phyloP scores from a whole-genome alignment of 208 protist genomes.

The Trypanosoma theileri region DNA sequence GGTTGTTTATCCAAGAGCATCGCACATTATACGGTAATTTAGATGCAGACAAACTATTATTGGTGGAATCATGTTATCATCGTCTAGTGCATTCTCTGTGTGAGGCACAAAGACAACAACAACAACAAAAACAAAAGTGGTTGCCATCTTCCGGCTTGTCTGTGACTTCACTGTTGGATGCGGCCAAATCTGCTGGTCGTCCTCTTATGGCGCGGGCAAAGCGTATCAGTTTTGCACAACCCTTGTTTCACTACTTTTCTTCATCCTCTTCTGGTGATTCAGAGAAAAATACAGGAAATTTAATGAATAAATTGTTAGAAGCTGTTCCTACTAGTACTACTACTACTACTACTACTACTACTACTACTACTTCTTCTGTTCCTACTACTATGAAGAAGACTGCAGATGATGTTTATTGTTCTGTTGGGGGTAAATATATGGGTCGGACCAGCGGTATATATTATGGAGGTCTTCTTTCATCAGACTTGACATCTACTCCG shows the following conservation, averaged over 20 bases:
- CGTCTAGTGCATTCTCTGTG: slow-evolving; percentile 9
- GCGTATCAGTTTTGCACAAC: slow-evolving; percentile 23
- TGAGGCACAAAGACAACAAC: neutral
- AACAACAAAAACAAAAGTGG: neutral
- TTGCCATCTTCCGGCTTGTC: neutral
- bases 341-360: no score
- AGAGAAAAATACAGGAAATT: neutral
- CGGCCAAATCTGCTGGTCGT: neutral
- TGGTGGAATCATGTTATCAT: slow-evolving; percentile 6
- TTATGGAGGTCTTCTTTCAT: slow-evolving; percentile 43
- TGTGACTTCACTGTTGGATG: neutral
- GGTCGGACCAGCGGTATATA: slow-evolving; percentile 54
- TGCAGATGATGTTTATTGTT: slow-evolving; percentile 3
- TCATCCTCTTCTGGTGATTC: neutral
- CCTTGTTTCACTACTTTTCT: slow-evolving; percentile 14
- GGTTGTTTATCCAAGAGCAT: slow-evolving; percentile 8
- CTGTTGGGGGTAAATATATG: slow-evolving; percentile 35
- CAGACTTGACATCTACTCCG: neutral
- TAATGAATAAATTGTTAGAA: neutral
- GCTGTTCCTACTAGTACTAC: no score
- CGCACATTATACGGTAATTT: slow-evolving; percentile 10
- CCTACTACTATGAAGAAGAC: neutral
- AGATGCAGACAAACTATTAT: slow-evolving; percentile 12
- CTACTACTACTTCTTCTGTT: no score
- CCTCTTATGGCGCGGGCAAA: neutral